A percentile compares a stretch with the other conserved stretches of the same genome.
Conservation (phyloP, 805 yeast genomes). For the Lachancea lanzarotensis region DNA sequence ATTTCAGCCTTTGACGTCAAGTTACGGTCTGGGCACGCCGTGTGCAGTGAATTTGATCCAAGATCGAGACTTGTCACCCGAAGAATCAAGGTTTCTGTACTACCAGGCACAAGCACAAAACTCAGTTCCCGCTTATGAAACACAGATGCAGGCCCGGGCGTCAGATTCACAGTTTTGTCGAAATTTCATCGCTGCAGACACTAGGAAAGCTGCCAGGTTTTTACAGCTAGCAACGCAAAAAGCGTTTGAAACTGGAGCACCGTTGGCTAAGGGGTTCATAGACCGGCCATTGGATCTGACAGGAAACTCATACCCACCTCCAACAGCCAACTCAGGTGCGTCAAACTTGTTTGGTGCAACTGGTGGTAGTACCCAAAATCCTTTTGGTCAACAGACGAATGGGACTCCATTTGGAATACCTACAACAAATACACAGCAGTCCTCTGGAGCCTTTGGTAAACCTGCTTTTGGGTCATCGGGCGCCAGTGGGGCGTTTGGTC, state of each 20-base stretch:
- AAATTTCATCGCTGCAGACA: constrained; percentile 33
- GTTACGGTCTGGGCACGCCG: constrained; percentile 45
- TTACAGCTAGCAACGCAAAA: constrained; percentile 41
- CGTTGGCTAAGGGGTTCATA: constrained; percentile 29
- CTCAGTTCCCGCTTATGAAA: constrained; percentile 35
- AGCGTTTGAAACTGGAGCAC: constrained; percentile 23
- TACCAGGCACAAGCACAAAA: constrained; percentile 38
- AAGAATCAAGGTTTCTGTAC: constrained; percentile 45
- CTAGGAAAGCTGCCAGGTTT: constrained; percentile 50
- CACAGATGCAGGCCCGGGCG: constrained; percentile 37
- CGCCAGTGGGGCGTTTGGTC: constrained; percentile 2
- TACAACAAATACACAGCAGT: neutral
- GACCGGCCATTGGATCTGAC: constrained; percentile 32
- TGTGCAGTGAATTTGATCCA: constrained; percentile 43
- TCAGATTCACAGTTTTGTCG: constrained; percentile 43
- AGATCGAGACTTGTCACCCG: constrained; percentile 49
- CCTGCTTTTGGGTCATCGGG: constrained; percentile 21
- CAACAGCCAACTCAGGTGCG: neutral
- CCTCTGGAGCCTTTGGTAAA: constrained; percentile 18
- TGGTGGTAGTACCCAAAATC: constrained; percentile 3
- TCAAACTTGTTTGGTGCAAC: constrained; percentile 1
- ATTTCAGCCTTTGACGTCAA: constrained; percentile 35
- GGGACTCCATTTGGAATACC: neutral
- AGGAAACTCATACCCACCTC: constrained; percentile 13
- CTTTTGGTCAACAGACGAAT: constrained; percentile 10